phyloP scores from a whole-genome alignment of 768 basidiomycete species.

The Gymnopilus junonius region DNA sequence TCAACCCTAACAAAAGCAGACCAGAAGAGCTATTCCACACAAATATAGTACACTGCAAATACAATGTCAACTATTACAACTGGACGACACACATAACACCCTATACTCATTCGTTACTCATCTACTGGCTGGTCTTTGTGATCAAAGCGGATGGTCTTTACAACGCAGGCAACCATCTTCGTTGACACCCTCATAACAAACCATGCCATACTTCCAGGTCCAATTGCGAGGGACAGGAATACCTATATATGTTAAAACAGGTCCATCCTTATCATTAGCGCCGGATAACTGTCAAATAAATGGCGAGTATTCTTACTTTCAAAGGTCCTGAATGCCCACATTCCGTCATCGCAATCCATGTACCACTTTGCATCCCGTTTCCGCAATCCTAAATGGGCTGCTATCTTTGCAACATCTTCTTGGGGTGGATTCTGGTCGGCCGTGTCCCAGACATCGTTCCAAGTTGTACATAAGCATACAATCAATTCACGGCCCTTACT shows the following conservation, averaged over 20 bases:
- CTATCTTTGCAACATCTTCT: not conserved
- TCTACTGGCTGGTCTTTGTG: too few relatives aligned
- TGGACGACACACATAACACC: too few relatives aligned
- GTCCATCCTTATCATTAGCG: too few relatives aligned
- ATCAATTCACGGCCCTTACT: not conserved
- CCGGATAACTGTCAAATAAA: not conserved
- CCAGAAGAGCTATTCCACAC: too few relatives aligned
- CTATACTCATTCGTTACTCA: too few relatives aligned
- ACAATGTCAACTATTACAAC: too few relatives aligned
- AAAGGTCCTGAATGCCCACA: not conserved
- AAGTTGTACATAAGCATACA: not conserved
- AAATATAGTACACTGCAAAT: too few relatives aligned
- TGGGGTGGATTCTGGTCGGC: not conserved
- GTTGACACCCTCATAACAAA: not conserved
- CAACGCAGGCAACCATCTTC: not conserved
- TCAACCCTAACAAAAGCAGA: too few relatives aligned
- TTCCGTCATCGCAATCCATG: not conserved
- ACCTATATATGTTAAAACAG: not conserved
- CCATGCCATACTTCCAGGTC: not conserved
- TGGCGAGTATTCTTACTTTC: not conserved
- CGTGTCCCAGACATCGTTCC: not conserved
- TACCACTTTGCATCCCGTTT: not conserved
- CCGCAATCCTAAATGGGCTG: not conserved
- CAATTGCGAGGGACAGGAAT: not conserved
- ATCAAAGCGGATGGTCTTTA: not conserved